Evolutionary conservation across 2,329 filamentous ascomycete species (phyloP).

Genomic region (Alternaria solani): DNA sequence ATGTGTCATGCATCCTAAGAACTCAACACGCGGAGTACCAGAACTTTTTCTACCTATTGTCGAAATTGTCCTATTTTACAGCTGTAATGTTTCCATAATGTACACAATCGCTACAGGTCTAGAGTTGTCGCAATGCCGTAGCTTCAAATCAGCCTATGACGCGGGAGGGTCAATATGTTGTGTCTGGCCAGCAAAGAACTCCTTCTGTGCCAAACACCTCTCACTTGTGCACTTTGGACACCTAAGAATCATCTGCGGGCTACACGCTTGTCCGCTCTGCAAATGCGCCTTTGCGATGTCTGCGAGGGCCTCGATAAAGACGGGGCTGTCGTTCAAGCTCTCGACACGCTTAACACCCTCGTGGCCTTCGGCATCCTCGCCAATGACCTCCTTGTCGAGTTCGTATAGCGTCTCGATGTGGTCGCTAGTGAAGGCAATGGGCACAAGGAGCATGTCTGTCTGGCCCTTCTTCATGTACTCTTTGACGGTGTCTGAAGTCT

Average conservation of each 20-base stretch:
- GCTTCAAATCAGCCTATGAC: conserved; percentile 11
- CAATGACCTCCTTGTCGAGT: conserved; percentile 92
- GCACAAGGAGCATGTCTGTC: conserved; percentile 88
- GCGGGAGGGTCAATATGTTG: conserved; percentile 26
- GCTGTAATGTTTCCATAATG: background rate
- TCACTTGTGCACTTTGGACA: conserved; percentile 95
- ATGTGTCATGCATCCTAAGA: background rate
- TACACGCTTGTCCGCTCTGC: conserved; percentile 73
- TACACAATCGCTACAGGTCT: conserved; percentile 2
- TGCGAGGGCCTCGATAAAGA: conserved; percentile 90
- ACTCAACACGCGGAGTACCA: background rate
- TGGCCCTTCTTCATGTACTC: conserved; percentile 90
- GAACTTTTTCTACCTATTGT: background rate
- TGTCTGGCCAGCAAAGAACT: conserved; percentile 66
- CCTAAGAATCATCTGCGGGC: conserved; percentile 84
- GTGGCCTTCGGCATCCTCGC: conserved; percentile 69
- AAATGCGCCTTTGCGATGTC: conserved; percentile 86
- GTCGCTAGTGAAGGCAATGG: conserved; percentile 98
- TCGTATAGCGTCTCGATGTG: conserved; percentile 98
- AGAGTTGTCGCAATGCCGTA: background rate
- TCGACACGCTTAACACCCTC: conserved; percentile 81
- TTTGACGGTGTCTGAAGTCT: conserved; percentile 87
- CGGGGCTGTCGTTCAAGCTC: conserved; percentile 86
- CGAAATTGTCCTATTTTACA: conserved; percentile 5
- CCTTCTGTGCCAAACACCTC: conserved; percentile 79